phyloP scores from a whole-genome alignment of 1,284 basidiomycete genomes.

The Wallemia ichthyophaga region DNA sequence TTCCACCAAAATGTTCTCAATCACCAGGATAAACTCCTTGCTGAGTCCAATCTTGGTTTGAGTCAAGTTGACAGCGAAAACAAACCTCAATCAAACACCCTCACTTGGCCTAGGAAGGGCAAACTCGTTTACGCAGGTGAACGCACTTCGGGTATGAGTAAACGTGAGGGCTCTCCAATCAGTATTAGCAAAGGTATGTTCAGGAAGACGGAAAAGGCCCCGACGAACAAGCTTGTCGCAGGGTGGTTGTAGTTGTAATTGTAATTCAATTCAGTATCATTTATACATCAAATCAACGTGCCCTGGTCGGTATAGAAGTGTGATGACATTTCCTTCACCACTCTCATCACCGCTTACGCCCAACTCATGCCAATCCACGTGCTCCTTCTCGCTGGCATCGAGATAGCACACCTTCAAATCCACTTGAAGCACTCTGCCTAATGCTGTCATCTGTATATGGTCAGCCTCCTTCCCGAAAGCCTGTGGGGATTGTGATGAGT shows the following conservation, averaged over 20 bases:
- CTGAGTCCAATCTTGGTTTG: not conserved
- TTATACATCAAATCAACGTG: not conserved
- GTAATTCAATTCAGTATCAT: too few species aligned
- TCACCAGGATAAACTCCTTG: not conserved
- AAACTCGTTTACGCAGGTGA: not conserved
- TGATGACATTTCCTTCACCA: not conserved
- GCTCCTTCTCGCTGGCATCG: not conserved
- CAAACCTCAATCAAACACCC: not conserved
- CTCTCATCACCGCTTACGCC: not conserved
- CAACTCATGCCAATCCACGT: not conserved
- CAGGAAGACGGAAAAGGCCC: not conserved
- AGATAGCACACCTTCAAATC: constrained; percentile 1
- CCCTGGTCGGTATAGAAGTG: not conserved
- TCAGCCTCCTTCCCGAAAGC: not conserved
- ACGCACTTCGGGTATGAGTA: not conserved
- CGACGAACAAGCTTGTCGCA: not conserved
- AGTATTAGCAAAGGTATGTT: not conserved
- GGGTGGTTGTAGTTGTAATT: too few species aligned
- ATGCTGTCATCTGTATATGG: constrained; percentile 1
- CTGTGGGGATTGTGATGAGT: too few species aligned
- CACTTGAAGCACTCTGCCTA: not conserved
- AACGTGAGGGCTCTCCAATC: not conserved
- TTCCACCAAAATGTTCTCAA: not conserved
- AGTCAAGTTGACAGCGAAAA: not conserved
- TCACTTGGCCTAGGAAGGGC: not conserved